Evolutionary conservation across 2,329 filamentous ascomycete species (phyloP), one percentile per base, ranked within the genome.

Genomic region (Colletotrichum lupini): DNA sequence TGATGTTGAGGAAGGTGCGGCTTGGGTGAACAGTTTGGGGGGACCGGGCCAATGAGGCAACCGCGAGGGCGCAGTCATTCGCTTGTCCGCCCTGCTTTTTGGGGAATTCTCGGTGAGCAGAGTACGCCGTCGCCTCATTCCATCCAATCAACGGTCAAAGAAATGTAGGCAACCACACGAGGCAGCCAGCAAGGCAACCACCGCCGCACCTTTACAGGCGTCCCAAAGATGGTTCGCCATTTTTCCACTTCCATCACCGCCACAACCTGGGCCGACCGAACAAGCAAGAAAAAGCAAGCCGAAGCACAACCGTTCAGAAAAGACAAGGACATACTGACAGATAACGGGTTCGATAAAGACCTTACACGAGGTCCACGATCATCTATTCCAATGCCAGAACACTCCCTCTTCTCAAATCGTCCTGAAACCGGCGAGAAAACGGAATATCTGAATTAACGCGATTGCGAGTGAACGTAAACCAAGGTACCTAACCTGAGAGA

Each of bases 81-180:
- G 62, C 62, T 65, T 56, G 62, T 65, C 11, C 62, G 62, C 62
- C 62, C 56, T 65, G 62, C 62, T 65, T 65, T 65, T 65, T 42
- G 62, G 52, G 62, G n/a, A 52, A 57, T 19, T 46, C 62, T 65
- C 62, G 62, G 62, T 65, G 52, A 65, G 49, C 16, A 42, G 52
- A 32, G 28, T 35, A 57, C 52, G 53, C 28, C 52, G 52, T 46
- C 52, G 22, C 32, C 52, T 37, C 12, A 14, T 22, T 26, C 32
- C 22, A 35, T 22, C 62, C 62, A 65, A 65, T 65, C 62, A 46
- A 24, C 46, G 2, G 6, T 24, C 24, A 12, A 6, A 14, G 28
- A 28, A 5, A 22, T 24, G 35, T 6, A 65, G 62, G 62, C 62
- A 57, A 26, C 62, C 49, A 65, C 19, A 30, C 53, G 56, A 65